Base-by-base conservation (phyloP, 805 yeast genomes). In the Wickerhamiella bombiphila region DNA sequence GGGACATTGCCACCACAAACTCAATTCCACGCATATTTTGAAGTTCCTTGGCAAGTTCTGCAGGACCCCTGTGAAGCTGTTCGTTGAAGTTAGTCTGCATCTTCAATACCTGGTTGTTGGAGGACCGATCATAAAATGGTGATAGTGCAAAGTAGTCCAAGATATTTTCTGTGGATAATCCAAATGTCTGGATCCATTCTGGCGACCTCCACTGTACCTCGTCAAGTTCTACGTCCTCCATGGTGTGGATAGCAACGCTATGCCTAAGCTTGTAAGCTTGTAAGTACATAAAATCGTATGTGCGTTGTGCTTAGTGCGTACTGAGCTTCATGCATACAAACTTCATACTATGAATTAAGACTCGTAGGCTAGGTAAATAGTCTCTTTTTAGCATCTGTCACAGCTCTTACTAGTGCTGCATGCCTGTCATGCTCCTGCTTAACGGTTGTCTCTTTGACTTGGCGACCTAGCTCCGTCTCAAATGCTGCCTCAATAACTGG, bases 141-240 rank as follows among this genome's bases (percentile, higher is more conserved):
- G 94, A 81, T 49, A 82, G 81, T 3, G 95, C 66, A 53, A 91
- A 86, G 59, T 91, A 91, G 42, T 91, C 97, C 16, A 91, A 67
- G 1, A 91, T 95, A 53, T 86, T 91, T 37, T 76, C 93, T 0
- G 93, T 80, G 32, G 85, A 68, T 18, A 91, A 69, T 4, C 63
- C 96, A 55, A 75, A 76, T 37, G 76, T 71, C 54, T 85, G 94
- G 45, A 91, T 83, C 93, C 95, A 91, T 57, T 91, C 98, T 1
- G 98, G 97, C 3, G 91, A 78, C 47, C 86, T 73, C 98, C 98
- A 91, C 56, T 86, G 97, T 30, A 91, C 68, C 51, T 88, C 96
- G 53, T 86, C 96, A 20, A 86, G 63, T 22, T 46, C 49, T 21
- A 49, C 48, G 19, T 40, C 38, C 19, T 43, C 45, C 49, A 45